phyloP scores from a whole-genome alignment of 108 stramenopile genomes.

The Seminavis robusta region DNA sequence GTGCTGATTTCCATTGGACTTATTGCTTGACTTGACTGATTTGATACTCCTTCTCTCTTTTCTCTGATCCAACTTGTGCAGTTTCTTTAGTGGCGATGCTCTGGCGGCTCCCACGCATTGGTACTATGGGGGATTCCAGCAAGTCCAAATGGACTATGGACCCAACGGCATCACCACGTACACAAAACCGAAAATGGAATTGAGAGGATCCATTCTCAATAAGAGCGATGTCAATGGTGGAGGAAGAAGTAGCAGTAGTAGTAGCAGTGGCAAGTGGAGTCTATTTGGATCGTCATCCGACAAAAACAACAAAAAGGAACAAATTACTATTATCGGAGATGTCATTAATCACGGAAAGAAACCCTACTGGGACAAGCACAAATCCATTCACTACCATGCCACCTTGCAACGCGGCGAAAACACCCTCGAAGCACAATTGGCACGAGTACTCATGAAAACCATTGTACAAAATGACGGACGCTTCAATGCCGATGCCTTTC shows the following conservation, averaged over 20 bases:
- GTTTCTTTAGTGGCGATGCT: constrained; percentile 75
- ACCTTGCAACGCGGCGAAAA: constrained; percentile 77
- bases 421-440: constrained; percentile 74
- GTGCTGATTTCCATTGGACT: too few species aligned
- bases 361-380: constrained; percentile 65
- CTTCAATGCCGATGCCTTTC: constrained; percentile 63
- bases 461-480: constrained; percentile 40
- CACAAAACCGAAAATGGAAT: constrained; percentile 41
- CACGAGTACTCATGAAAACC: constrained; percentile 62
- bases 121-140: constrained; percentile 77
- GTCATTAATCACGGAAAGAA: constrained; percentile 88
- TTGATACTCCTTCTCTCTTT: too few species aligned
- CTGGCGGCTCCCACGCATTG: constrained; percentile 82
- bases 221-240: constrained; percentile 83
- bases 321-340: constrained; percentile 72
- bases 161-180: constrained; percentile 53
- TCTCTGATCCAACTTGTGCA: constrained; percentile 45
- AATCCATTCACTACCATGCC: constrained; percentile 80
- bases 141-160: constrained; percentile 67
- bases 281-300: background rate
- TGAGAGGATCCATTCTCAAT: constrained; percentile 80
- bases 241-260: constrained; percentile 41
- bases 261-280: too few species aligned
- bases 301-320: background rate
- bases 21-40: too few species aligned